phyloP scores from a whole-genome alignment of 2,329 filamentous ascomycete genomes.

The Didymella exigua region DNA sequence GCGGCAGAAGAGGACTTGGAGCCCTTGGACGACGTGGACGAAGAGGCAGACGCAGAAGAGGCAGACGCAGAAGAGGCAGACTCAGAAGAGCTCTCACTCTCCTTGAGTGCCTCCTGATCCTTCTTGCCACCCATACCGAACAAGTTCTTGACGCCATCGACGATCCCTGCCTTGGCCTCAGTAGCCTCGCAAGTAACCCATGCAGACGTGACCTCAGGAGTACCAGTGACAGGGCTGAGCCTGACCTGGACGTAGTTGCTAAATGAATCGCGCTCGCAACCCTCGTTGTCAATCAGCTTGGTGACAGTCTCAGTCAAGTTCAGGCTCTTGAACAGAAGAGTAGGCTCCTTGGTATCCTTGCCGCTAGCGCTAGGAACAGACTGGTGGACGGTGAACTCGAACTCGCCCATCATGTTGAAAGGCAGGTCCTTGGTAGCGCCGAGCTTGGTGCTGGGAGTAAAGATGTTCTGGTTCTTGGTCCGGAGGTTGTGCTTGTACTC shows the following conservation, averaged over 20 bases:
- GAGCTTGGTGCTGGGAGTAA: constrained; percentile 75
- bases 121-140: constrained; percentile 95
- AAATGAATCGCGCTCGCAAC: constrained; percentile 77
- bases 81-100: constrained; percentile 49
- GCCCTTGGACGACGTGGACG: constrained; percentile 43
- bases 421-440: constrained; percentile 83
- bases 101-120: constrained; percentile 73
- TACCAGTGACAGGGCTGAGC: constrained; percentile 73
- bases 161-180: constrained; percentile 77
- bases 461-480: constrained; percentile 79
- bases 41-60: constrained; percentile 46
- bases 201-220: constrained; percentile 78
- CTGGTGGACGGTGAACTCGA: constrained; percentile 80
- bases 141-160: constrained; percentile 93
- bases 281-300: constrained; percentile 76
- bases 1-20: constrained; percentile 54
- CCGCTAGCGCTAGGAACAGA: constrained; percentile 60
- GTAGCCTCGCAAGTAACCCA: constrained; percentile 85
- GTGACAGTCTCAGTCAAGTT: constrained; percentile 87
- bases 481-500: constrained; percentile 75
- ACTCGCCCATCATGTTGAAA: constrained; percentile 81
- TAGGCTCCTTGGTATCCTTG: constrained; percentile 60
- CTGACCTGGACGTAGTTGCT: constrained; percentile 79
- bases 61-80: constrained; percentile 57
- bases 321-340: constrained; percentile 72